Base-by-base conservation (phyloP, 1,284 basidiomycete species). In the Polyporus tsugae region DNA sequence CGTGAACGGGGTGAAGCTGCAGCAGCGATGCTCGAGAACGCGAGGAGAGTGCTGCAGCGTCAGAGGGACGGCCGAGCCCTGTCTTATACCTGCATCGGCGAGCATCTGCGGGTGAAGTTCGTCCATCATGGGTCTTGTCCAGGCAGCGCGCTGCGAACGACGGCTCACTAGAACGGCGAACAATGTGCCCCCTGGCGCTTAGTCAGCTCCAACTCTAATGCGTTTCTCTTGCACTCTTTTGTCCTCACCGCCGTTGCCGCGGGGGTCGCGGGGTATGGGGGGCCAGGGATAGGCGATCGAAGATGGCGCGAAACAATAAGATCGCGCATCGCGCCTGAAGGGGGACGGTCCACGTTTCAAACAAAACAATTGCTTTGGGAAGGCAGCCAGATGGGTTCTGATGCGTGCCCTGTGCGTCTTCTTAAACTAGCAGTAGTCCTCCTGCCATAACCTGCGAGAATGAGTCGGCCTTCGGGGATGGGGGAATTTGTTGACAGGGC, bases 231-330 rank as follows among this genome's bases (percentile, higher is more conserved):
- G 58, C 52, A 49, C 60, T 68, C 72, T 77, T 78, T 78, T 78
- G 77, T 78, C 72, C 68, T 63, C 53, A 33, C 19, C 33, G 29
- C 25, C 60, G 55, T 36, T 22, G 59, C 42, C 49, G 52, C 55
- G 35, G 44, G 55, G n/a, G 39, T 49, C 60, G 65, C 49, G 46
- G 60, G 60, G 63, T 38, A 62, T 57, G 64, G 59, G 68, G 67
- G 64, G 66, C 46, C 2, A 38, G 10, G 55, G 58, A 73, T 73
- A 49, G 46, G 63, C 72, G 75, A 76, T 76, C 76, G 75, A 74
- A 76, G 75, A 75, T 74, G 70, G n/a, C 63, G 42, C 67, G 60
- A 73, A 72, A 78, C 77, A 78, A 78, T 78, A 78, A 73, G 72
- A 70, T 67, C 66, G 69, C 60, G 44, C 65, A 55, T 64, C 35